phyloP scores from a whole-genome alignment of 164 flowering plant species.

The Piper betle region DNA sequence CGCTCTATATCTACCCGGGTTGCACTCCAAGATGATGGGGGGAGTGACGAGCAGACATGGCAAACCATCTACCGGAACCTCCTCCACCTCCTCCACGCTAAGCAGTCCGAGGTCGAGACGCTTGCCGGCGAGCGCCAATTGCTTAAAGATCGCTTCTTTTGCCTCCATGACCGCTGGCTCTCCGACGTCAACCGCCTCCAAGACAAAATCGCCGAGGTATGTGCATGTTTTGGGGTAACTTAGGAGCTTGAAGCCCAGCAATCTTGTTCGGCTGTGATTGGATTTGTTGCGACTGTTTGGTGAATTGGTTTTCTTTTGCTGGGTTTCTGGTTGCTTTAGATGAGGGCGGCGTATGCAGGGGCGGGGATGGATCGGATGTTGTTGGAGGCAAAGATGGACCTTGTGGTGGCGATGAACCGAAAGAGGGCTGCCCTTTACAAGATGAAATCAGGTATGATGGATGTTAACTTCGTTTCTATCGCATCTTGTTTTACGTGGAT shows the following conservation, averaged over 20 bases:
- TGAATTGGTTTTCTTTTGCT: neutral
- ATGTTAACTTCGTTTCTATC: no score
- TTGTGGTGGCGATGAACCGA: neutral
- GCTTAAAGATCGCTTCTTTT: neutral
- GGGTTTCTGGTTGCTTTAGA: neutral
- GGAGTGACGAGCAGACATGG: neutral
- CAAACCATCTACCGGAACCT: neutral
- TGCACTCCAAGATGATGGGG: neutral
- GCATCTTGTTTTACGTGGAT: no score
- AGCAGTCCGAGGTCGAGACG: neutral
- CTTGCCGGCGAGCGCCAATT: neutral
- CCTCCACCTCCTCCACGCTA: neutral
- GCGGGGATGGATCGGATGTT: neutral
- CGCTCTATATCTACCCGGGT: neutral
- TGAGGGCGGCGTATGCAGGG: neutral
- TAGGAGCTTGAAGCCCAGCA: neutral
- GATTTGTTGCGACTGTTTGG: neutral
- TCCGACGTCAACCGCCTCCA: neutral
- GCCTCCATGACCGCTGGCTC: neutral
- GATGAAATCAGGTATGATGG: neutral
- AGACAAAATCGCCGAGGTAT: neutral
- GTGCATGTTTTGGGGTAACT: neutral
- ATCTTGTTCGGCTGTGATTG: neutral
- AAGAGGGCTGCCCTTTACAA: neutral
- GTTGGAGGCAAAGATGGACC: neutral